Evolutionary conservation across 805 yeast species (phyloP).

Genomic region (Priceomyces melissophilus): DNA sequence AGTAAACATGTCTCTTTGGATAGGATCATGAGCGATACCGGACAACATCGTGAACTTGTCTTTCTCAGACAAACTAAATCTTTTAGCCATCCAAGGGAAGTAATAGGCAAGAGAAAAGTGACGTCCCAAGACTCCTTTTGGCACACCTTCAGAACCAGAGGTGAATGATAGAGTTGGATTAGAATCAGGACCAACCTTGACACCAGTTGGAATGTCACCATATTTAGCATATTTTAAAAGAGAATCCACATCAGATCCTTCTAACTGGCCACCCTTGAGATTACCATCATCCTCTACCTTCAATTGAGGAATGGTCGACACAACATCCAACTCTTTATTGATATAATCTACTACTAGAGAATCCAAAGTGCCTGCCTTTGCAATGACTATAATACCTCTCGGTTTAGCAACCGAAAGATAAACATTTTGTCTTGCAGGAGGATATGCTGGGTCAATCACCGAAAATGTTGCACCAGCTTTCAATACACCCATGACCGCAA

Average conservation of each 20-base stretch:
- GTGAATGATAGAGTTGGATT: conserved; percentile 97
- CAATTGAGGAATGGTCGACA: conserved; percentile 72
- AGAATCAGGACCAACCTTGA: conserved; percentile 93
- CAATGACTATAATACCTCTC: conserved; percentile 80
- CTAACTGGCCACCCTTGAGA: conserved; percentile 53
- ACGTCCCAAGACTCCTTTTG: conserved; percentile 98
- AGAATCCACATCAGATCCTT: conserved; percentile 39
- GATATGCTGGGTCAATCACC: conserved; percentile 98
- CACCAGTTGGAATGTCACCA: conserved; percentile 69
- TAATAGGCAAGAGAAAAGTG: conserved; percentile 95
- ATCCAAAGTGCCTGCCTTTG: conserved; percentile 84
- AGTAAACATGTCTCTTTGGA: conserved; percentile 98
- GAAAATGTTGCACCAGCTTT: conserved; percentile 99
- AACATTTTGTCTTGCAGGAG: conserved; percentile 95
- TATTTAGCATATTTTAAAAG: conserved; percentile 44
- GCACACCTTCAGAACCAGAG: conserved; percentile 96
- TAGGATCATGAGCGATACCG: conserved; percentile 99
- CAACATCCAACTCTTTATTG: conserved; percentile 63
- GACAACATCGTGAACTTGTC: conserved; percentile 96
- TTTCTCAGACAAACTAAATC: conserved; percentile 68
- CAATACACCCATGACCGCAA: conserved; percentile 95
- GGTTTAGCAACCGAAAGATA: conserved; percentile 94
- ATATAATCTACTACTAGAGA: conserved; percentile 77
- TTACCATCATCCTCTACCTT: conserved; percentile 75
- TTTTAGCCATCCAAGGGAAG: conserved; percentile 97